Conservation (phyloP, 2,329 filamentous ascomycete genomes). For the Aspergillus ibericus region DNA sequence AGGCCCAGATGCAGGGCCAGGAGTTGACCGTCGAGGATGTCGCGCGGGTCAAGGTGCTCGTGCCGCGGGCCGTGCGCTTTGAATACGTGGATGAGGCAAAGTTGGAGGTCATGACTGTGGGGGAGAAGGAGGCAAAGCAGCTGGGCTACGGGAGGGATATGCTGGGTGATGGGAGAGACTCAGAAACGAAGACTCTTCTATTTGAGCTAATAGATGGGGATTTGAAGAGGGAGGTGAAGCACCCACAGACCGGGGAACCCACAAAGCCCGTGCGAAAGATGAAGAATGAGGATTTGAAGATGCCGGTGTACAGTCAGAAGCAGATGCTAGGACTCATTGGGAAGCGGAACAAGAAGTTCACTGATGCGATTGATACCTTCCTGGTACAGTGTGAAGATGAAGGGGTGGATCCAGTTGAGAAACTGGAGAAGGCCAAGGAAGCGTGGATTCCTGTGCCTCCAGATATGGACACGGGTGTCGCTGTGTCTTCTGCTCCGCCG, state of each 20-base stretch:
- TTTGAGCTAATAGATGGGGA: slow-evolving; percentile 95
- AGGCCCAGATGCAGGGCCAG: slow-evolving; percentile 70
- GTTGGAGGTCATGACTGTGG: slow-evolving; percentile 74
- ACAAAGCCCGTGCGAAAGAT: slow-evolving; percentile 67
- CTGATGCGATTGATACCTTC: slow-evolving; percentile 72
- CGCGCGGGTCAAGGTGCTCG: slow-evolving; percentile 73
- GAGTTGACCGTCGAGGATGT: slow-evolving; percentile 74
- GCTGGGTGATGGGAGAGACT: slow-evolving; percentile 46
- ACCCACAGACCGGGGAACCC: slow-evolving; percentile 71
- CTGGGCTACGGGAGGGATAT: slow-evolving; percentile 57
- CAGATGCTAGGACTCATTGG: slow-evolving; percentile 88
- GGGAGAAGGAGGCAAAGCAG: slow-evolving; percentile 52
- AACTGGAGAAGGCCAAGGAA: slow-evolving; percentile 61
- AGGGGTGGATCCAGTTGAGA: slow-evolving; percentile 64
- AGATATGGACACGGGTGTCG: slow-evolving; percentile 37
- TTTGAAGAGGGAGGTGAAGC: slow-evolving; percentile 73
- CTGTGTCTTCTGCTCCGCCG: slow-evolving; percentile 54
- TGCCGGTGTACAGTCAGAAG: slow-evolving; percentile 90
- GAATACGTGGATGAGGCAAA: slow-evolving; percentile 81
- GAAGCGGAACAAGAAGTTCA: slow-evolving; percentile 83
- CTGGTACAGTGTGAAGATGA: slow-evolving; percentile 69
- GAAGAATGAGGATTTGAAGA: slow-evolving; percentile 76
- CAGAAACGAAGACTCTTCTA: slow-evolving; percentile 64
- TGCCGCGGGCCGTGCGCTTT: slow-evolving; percentile 78
- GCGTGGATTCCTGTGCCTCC: slow-evolving; percentile 63